A percentile compares a stretch with the other conserved stretches of the same genome.
phyloP scores from a whole-genome alignment of 1,284 basidiomycete genomes.

The Cryptococcus sp. region DNA sequence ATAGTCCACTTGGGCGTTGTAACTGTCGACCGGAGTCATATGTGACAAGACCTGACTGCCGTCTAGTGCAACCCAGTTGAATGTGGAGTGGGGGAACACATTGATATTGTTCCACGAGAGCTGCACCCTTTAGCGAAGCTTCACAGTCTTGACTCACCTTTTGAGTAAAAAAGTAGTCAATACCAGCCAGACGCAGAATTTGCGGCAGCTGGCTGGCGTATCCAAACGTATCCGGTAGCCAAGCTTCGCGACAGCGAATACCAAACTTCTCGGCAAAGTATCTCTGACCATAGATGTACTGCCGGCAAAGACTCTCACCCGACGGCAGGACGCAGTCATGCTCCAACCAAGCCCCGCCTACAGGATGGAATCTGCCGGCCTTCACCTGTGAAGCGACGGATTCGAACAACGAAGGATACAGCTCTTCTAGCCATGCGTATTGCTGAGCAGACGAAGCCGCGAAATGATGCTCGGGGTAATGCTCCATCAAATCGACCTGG shows the following conservation, averaged over 20 bases:
- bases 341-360: constrained; percentile 58
- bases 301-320: constrained; percentile 80
- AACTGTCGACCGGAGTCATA: constrained; percentile 74
- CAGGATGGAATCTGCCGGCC: constrained; percentile 67
- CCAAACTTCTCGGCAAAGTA: constrained; percentile 82
- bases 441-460: constrained; percentile 87
- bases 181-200: constrained; percentile 74
- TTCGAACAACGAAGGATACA: constrained; percentile 83
- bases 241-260: constrained; percentile 59
- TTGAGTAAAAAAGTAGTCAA: constrained; percentile 75
- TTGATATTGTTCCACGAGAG: constrained; percentile 55
- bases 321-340: constrained; percentile 87
- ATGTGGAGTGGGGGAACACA: constrained; percentile 86
- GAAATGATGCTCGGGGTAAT: constrained; percentile 95
- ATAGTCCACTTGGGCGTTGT: constrained; percentile 26
- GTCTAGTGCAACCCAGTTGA: constrained; percentile 95
- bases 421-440: constrained; percentile 88
- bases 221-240: constrained; percentile 69
- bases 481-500: constrained; percentile 82
- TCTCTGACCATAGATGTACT: constrained; percentile 85
- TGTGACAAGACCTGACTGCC: constrained; percentile 63
- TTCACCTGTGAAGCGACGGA: constrained; percentile 72
- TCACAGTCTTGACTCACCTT: constrained; percentile 12
- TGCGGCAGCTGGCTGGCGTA: constrained; percentile 87
- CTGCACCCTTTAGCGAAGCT: constrained; percentile 48